Conservation (phyloP, 768 basidiomycete genomes). For the Russula virescens region DNA sequence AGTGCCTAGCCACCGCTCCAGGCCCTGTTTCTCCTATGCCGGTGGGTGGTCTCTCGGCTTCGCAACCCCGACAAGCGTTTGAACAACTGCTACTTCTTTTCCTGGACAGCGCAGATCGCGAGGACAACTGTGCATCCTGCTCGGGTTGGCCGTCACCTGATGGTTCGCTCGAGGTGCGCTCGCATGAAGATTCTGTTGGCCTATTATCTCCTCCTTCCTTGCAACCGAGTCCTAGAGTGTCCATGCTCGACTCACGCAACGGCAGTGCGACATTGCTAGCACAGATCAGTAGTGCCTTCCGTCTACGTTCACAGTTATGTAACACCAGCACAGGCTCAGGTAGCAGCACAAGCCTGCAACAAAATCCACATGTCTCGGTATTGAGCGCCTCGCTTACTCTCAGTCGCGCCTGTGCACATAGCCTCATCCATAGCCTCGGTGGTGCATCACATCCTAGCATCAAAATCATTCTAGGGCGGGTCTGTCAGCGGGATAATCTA, state of each 20-base stretch:
- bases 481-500: neutral
- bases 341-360: constrained; percentile 26
- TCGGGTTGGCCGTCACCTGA: constrained; percentile 37
- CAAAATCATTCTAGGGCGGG: constrained; percentile 42
- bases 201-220: constrained; percentile 41
- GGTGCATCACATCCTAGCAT: constrained; percentile 57
- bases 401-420: constrained; percentile 56
- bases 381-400: constrained; percentile 27
- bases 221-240: constrained; percentile 45
- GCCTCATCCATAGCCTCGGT: constrained; percentile 57
- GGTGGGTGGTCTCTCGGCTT: neutral
- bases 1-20: constrained; percentile 37
- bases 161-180: constrained; percentile 54
- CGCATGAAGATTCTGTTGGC: constrained; percentile 57
- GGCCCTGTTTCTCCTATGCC: constrained; percentile 26
- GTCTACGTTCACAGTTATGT: constrained; percentile 14
- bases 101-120: constrained; percentile 15
- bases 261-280: constrained; percentile 40
- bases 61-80: constrained; percentile 18
- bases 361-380: constrained; percentile 27
- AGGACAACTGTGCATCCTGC: constrained; percentile 25
- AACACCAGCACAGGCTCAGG: constrained; percentile 21
- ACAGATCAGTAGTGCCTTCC: constrained; percentile 33
- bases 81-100: constrained; percentile 20
- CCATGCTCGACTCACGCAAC: constrained; percentile 40